phyloP scores from a whole-genome alignment of 305 asterid genomes.

The Fraxinus paxiana region DNA sequence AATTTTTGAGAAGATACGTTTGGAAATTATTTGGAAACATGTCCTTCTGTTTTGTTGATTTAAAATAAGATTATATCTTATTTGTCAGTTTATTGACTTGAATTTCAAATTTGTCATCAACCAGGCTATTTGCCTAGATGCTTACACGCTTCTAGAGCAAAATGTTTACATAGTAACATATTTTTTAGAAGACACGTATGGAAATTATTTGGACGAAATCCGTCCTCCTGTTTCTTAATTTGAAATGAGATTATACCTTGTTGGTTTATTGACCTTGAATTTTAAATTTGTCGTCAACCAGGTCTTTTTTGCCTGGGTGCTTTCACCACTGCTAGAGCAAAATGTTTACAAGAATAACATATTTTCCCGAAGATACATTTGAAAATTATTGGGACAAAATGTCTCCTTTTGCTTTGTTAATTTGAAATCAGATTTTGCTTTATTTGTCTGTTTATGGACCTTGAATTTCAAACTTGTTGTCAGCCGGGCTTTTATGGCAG shows the following conservation, averaged over 20 bases:
- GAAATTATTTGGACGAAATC: background rate
- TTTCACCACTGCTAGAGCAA: background rate
- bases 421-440: constrained; percentile 15
- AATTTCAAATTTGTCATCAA: background rate
- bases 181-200: background rate
- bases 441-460: constrained; percentile 14
- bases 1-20: constrained; percentile 8
- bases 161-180: background rate
- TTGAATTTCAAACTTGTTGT: constrained; percentile 9
- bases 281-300: background rate
- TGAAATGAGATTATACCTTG: background rate
- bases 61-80: constrained; percentile 12
- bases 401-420: constrained; percentile 8
- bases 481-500: background rate
- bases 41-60: constrained; percentile 16
- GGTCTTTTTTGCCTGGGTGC: background rate
- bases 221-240: background rate
- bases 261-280: background rate
- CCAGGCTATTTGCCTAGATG: background rate
- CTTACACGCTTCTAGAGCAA: background rate
- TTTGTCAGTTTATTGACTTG: constrained; percentile 10
- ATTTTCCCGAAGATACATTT: constrained; percentile 2
- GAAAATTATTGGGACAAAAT: constrained; percentile 3
- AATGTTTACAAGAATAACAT: background rate
- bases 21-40: constrained; percentile 21